These are phyloP conservation scores for Saraca asoca DNA, from an alignment of 331 rosid genomes.

Conservation along the genomic window DNA sequence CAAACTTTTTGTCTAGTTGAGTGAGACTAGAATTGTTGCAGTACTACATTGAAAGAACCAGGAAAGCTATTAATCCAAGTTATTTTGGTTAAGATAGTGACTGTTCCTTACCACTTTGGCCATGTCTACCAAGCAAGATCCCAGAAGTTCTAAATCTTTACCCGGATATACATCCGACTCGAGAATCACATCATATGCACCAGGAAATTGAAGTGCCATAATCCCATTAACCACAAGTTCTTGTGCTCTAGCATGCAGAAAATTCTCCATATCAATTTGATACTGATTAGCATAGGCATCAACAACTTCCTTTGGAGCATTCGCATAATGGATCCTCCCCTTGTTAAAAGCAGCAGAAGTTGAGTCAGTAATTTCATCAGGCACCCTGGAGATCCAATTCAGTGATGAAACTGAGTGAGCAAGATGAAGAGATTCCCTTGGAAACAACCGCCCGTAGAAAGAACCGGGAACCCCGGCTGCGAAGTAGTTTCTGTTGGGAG, in stretches of 20 bases:
- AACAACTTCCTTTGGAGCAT: conserved; percentile 32
- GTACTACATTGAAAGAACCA: no score
- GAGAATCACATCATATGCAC: neutral
- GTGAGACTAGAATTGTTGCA: neutral
- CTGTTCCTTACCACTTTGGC: conserved; percentile 31
- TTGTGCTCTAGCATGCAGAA: conserved; percentile 39
- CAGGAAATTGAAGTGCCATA: conserved; percentile 31
- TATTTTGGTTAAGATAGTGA: neutral
- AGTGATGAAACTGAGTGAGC: conserved; percentile 38
- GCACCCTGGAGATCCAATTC: conserved; percentile 41
- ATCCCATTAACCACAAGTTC: conserved; percentile 42
- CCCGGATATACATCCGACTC: conserved; percentile 12
- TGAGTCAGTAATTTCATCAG: conserved; percentile 33
- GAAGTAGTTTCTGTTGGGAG: conserved; percentile 25
- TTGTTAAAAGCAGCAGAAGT: conserved; percentile 43
- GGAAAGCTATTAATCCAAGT: no score
- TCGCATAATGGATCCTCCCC: conserved; percentile 32
- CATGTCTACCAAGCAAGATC: conserved; percentile 38
- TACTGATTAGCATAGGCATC: conserved; percentile 39
- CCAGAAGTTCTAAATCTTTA: conserved; percentile 31
- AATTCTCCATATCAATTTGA: conserved; percentile 35
- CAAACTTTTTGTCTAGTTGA: no score
- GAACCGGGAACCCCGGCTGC: conserved; percentile 41
- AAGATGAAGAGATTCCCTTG: conserved; percentile 12
- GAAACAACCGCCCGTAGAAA: conserved; percentile 37